Evolutionary conservation across 116 monocot species (phyloP).

Genomic region (Phalaenopsis hybrid): DNA sequence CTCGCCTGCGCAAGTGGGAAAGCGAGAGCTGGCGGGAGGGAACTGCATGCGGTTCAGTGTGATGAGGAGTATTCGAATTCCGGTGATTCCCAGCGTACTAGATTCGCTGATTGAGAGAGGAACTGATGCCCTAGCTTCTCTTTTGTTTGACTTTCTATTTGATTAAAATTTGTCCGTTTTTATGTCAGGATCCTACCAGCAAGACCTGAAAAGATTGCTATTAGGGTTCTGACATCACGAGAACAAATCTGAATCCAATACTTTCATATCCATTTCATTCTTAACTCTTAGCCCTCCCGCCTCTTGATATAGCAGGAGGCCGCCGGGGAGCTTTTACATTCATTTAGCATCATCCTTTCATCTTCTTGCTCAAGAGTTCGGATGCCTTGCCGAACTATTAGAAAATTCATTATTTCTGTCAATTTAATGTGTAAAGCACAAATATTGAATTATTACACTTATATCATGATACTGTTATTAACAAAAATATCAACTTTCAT

Average conservation of each 20-base stretch:
- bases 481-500: too few species aligned
- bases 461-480: too few species aligned
- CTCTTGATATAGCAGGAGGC: background rate
- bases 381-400: background rate
- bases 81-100: background rate
- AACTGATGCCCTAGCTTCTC: background rate
- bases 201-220: too few species aligned
- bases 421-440: too few species aligned
- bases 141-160: background rate
- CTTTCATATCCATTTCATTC: background rate
- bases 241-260: too few species aligned
- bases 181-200: too few species aligned
- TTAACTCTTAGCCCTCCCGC: background rate
- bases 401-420: too few species aligned
- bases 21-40: background rate
- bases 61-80: background rate
- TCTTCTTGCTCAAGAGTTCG: background rate
- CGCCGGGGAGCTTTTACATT: background rate
- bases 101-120: conserved; percentile 1
- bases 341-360: background rate
- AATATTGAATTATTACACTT: too few species aligned
- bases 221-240: too few species aligned
- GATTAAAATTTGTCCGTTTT: too few species aligned
- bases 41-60: background rate
- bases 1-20: background rate